Evolutionary conservation across 768 basidiomycete species (phyloP).

Genomic region (Mycena albidolilacea): DNA sequence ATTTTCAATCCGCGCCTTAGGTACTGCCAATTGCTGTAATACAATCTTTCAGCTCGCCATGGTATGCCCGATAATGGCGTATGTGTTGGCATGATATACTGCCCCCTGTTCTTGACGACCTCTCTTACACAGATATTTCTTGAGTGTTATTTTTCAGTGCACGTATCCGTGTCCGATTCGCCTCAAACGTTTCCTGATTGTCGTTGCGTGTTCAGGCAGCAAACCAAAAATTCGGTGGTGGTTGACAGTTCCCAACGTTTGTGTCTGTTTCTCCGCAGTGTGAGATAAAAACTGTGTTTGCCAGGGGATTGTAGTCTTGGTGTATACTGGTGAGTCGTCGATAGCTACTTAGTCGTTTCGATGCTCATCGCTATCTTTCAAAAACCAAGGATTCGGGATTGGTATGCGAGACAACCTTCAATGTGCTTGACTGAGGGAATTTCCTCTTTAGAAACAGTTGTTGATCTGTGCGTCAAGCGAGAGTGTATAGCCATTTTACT

Average conservation of each 20-base stretch:
- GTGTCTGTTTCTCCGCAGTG: background rate
- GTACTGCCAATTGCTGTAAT: too few relatives aligned
- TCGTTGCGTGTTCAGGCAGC: background rate
- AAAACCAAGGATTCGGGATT: constrained; percentile 11
- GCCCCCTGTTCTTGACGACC: background rate
- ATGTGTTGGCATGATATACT: background rate
- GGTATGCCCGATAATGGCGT: constrained; percentile 7
- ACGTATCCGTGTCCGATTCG: background rate
- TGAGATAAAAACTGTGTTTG: background rate
- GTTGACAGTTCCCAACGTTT: constrained; percentile 14
- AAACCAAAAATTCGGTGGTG: constrained; percentile 14
- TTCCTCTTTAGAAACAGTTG: background rate
- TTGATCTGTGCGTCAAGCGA: background rate
- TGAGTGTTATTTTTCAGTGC: constrained; percentile 19
- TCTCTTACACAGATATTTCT: constrained; percentile 10
- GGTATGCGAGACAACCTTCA: background rate
- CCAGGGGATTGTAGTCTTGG: constrained; percentile 5
- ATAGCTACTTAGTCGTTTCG: background rate
- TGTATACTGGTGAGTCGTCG: constrained; percentile 15
- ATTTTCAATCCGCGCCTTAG: too few relatives aligned
- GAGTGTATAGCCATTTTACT: background rate
- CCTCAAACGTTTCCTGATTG: constrained; percentile 5
- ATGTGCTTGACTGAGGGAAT: background rate
- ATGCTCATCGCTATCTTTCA: background rate
- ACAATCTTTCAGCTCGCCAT: background rate